Evolutionary conservation across 2,329 filamentous ascomycete genomes (phyloP), one percentile per base, ranked within the genome.

Genomic region (Colletotrichum truncatum): DNA sequence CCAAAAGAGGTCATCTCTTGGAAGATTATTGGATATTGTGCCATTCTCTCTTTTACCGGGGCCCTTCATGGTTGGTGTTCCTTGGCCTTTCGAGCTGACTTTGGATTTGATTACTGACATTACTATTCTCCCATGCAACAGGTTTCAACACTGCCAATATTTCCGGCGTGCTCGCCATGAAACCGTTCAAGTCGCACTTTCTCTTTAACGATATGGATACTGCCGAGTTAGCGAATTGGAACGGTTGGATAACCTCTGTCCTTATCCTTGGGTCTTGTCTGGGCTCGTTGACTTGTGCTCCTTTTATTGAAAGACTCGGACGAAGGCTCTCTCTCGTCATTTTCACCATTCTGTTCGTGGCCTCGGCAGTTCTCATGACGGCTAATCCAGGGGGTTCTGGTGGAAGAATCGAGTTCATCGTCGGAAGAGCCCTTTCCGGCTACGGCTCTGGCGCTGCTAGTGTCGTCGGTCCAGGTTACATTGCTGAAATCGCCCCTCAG

Each of bases 401-500:
- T n/a, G 43, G 43, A 6, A 46, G 43, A 26, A 23, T 23, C 10
- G 43, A 46, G 14, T 23, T 46, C 4, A 21, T 46, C 23, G 43
- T 46, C 6, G 43, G 43, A 2, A 21, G 43, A 1, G 25, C 26
- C 8, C 43, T 46, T 1, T 46, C 43, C 25, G 43, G 43, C 8
- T 21, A 21, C 25, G 43, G 23, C n/a, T 46, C 43, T 6, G 79
- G 80, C 5, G 72, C 77, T 43, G 75, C 77, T 5, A 79, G 77
- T 4, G 78, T 79, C 59, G 74, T 81, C 39, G 79, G 82, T 12
- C 81, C 81, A 49, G 78, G 83, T 68, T 82, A 78, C 68, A 75
- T 73, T 28, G 76, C 76, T 10, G 82, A 84, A 72, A 80, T 81
- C 76, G 76, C 80, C 0, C 84, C 83, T 10, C 82, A 82, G 58